A percentile compares a stretch with the other conserved stretches of the same genome.
Evolutionary conservation across 75 land plant genomes (phyloP).

Genomic region (Larix kaempferi): DNA sequence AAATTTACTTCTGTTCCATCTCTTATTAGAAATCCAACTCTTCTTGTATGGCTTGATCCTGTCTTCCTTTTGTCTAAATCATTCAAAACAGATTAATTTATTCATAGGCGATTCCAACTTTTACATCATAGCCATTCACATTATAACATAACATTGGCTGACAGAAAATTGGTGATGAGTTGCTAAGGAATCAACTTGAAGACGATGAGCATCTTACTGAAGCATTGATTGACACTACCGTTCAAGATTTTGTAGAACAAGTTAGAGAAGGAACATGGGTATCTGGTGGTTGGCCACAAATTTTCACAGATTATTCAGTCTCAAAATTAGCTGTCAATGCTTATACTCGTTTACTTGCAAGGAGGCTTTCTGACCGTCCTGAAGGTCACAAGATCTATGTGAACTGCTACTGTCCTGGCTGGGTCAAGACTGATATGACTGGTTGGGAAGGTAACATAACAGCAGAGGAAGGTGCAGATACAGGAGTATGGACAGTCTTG

Average conservation of each 20-base stretch:
- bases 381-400: conserved; percentile 65
- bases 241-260: conserved; percentile 57
- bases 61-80: not conserved
- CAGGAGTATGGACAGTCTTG: conserved; percentile 83
- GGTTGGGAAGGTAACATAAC: conserved; percentile 59
- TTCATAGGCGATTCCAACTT: not conserved
- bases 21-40: not conserved
- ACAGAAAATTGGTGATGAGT: conserved; percentile 56
- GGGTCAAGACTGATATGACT: conserved; percentile 87
- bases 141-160: conserved; percentile 6
- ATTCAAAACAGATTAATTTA: not conserved
- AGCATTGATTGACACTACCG: conserved; percentile 57
- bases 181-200: conserved; percentile 43
- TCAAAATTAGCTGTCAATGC: conserved; percentile 89
- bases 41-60: not conserved
- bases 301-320: conserved; percentile 58
- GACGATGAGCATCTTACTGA: conserved; percentile 46
- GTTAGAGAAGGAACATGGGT: conserved; percentile 57
- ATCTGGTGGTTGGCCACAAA: conserved; percentile 73
- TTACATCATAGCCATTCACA: not conserved
- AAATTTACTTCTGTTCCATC: not conserved
- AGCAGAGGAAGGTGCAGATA: conserved; percentile 77
- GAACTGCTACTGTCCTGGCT: conserved; percentile 82
- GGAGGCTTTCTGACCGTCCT: conserved; percentile 32
- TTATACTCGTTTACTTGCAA: conserved; percentile 71